Evolutionary conservation across 2,329 filamentous ascomycete species (phyloP), one percentile per base, ranked within the genome.

Genomic region (Cordyceps militaris): DNA sequence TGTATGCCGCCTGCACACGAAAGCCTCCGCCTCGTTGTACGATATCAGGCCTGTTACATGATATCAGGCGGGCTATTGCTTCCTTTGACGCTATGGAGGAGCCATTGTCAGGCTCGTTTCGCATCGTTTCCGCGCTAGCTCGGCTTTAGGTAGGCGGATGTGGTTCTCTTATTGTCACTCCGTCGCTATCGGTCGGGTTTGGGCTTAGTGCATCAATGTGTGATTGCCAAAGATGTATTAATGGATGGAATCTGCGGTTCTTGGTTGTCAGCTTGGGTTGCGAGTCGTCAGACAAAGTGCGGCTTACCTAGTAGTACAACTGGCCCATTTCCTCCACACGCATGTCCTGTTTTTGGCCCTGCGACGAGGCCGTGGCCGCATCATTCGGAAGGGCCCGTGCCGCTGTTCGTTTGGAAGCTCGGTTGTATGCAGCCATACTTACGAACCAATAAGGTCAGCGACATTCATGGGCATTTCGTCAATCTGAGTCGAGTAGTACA

Each of bases 401-500:
- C 14, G 44, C n/a, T 16, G 10, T 42, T 32, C 30, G 14, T 19
- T 49, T 21, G 13, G 19, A 13, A 23, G 10, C 8, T 13, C 13
- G 26, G 7, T 30, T 13, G 23, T 11, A 48, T 14, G 9, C 4
- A 9, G 13, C 16, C 34, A 10, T 13, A 23, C 34, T 72, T 75
- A 83, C 36, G 79, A 38, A 42, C 50, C 71, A 59, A 80, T 80
- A 28, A 85, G 76, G 64, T 82, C 81, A 66, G 81, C 83, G 70
- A 90, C 90, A 69, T 97, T 97, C 92, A 97, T 97, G 19, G 92
- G 92, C 92, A 97, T 97, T 79, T 97, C 92, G 67, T 97, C 92
- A 65, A 97, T 96, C 77, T 97, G 92, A 48, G 92, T 96, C 16
- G 90, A 95, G 76, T 96, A 96, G 77, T 95, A 96, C 68, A 96